Conservation (phyloP, 78 protist species). For the Monosiga brevicollis region DNA sequence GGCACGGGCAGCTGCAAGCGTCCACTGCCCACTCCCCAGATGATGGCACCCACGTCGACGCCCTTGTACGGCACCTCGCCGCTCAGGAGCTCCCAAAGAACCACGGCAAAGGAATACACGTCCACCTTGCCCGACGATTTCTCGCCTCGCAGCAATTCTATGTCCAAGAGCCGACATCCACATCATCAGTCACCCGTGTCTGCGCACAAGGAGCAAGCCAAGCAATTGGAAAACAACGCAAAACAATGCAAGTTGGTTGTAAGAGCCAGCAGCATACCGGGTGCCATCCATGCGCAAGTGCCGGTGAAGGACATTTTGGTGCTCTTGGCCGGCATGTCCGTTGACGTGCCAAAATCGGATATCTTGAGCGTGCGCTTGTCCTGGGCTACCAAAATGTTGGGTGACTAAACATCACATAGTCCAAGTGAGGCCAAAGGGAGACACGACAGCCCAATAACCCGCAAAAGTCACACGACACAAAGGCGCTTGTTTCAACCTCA, state of each 20-base stretch:
- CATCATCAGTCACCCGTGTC: not conserved
- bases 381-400: not conserved
- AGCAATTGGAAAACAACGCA: not conserved
- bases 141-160: not conserved
- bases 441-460: no score
- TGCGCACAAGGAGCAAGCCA: not conserved
- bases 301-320: not conserved
- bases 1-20: not conserved
- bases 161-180: not conserved
- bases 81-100: not conserved
- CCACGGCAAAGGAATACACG: not conserved
- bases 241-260: not conserved
- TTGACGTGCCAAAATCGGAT: not conserved
- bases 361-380: not conserved
- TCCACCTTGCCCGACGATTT: not conserved
- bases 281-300: not conserved
- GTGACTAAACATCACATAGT: not conserved
- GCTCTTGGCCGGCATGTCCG: no score
- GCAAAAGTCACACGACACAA: no score
- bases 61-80: not conserved
- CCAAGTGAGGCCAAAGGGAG: no score
- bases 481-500: no score
- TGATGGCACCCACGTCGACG: not conserved
- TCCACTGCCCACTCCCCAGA: not conserved
- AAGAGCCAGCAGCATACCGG: not conserved